These are phyloP conservation scores for Mucor sp. DNA, from an alignment of 371 early-diverging fungal genomes.

Conservation along the genomic window DNA sequence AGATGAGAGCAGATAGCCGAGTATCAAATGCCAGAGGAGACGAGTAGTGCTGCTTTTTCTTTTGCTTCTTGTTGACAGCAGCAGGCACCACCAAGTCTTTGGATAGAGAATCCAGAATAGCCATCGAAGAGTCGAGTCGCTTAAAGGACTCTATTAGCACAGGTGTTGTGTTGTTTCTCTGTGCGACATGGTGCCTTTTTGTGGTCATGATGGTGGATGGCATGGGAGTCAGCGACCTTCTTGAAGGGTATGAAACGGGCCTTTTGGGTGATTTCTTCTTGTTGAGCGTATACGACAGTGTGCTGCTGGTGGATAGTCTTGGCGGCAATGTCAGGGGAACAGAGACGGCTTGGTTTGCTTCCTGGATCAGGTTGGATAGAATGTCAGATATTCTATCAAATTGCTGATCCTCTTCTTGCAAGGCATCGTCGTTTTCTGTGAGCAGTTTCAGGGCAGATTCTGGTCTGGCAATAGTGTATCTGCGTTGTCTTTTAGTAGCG, in stretches of 20 bases:
- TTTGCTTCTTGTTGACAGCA: neutral
- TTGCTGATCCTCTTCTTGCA: slow-evolving; percentile 20
- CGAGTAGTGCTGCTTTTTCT: neutral
- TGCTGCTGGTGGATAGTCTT: slow-evolving; percentile 6
- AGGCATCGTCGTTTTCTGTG: neutral
- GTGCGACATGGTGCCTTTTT: neutral
- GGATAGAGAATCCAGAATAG: slow-evolving; percentile 30
- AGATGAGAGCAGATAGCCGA: slow-evolving; percentile 15
- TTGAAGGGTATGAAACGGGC: slow-evolving; percentile 13
- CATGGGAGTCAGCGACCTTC: neutral
- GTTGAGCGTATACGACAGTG: neutral
- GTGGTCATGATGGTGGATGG: neutral
- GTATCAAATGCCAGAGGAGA: slow-evolving; percentile 12
- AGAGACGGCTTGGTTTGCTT: slow-evolving; percentile 31
- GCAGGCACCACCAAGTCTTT: slow-evolving; percentile 20
- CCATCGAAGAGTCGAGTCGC: slow-evolving; percentile 26
- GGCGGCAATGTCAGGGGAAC: slow-evolving; percentile 10
- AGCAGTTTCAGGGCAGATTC: slow-evolving; percentile 16
- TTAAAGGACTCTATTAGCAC: slow-evolving; percentile 27
- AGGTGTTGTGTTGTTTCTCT: neutral
- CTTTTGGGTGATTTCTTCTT: slow-evolving; percentile 1
- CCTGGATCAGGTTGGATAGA: slow-evolving; percentile 26
- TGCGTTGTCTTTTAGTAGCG: slow-evolving; percentile 10
- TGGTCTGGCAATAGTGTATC: slow-evolving; percentile 17
- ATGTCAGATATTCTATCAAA: slow-evolving; percentile 34